Conservation (phyloP, 768 basidiomycete species). For the Pleurotus pulmonarius region DNA sequence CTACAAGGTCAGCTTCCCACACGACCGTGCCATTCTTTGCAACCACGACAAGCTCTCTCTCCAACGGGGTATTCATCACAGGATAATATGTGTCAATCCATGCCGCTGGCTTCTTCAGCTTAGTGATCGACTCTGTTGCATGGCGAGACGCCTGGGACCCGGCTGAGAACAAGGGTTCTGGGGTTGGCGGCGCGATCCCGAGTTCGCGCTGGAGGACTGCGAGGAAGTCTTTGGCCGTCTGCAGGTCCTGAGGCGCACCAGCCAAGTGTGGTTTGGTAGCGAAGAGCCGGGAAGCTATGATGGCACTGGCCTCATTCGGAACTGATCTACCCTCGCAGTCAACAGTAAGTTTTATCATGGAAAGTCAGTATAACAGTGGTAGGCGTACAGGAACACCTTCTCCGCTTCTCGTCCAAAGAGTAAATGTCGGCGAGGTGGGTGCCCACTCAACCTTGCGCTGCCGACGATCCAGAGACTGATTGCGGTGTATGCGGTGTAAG, state of each 20-base stretch:
- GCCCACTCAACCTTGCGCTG: neutral
- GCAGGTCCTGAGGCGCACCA: constrained; percentile 51
- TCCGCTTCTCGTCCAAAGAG: constrained; percentile 3
- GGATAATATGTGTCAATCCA: constrained; percentile 78
- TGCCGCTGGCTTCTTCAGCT: constrained; percentile 36
- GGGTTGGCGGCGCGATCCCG: constrained; percentile 27
- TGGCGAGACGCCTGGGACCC: constrained; percentile 50
- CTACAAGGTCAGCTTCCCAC: constrained; percentile 64
- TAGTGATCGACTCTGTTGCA: constrained; percentile 47
- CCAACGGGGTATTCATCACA: constrained; percentile 63
- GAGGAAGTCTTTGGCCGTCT: constrained; percentile 55
- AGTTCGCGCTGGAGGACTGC: constrained; percentile 48
- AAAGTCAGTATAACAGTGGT: neutral
- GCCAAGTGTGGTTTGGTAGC: constrained; percentile 59
- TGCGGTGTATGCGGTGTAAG: neutral
- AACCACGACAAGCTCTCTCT: constrained; percentile 51
- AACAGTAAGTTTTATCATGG: constrained; percentile 36
- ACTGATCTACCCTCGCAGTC: constrained; percentile 33
- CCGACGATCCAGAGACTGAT: neutral
- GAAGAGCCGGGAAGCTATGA: constrained; percentile 47
- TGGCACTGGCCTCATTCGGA: constrained; percentile 46
- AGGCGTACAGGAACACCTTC: constrained; percentile 1
- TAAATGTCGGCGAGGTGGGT: neutral
- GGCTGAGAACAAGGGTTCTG: constrained; percentile 48
- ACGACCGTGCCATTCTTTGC: constrained; percentile 42